Evolutionary conservation across 2,329 filamentous ascomycete genomes (phyloP).

Genomic region (Claviceps quebecensis): DNA sequence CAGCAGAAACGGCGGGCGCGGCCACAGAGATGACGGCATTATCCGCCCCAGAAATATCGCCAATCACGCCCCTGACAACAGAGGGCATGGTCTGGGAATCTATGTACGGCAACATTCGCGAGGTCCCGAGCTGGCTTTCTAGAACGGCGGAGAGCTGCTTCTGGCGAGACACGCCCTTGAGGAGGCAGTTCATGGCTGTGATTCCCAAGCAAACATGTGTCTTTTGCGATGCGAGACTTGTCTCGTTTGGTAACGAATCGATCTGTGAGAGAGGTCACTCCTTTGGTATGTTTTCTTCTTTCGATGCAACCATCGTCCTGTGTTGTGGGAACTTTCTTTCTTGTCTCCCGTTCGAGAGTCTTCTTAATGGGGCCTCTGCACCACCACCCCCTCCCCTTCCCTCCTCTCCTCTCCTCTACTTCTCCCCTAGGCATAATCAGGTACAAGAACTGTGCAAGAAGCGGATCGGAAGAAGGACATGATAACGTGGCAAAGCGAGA

Average conservation of each 20-base stretch:
- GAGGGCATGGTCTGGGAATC: slow-evolving; percentile 43
- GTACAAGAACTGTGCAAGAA: too few relatives aligned
- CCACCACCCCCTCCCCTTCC: not conserved
- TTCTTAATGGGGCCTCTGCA: too few relatives aligned
- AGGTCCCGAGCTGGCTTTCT: slow-evolving; percentile 27
- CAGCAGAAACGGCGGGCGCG: too few relatives aligned
- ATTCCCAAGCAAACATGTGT: slow-evolving; percentile 27
- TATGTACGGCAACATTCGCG: slow-evolving; percentile 40
- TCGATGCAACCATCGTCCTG: not conserved
- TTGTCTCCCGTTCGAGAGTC: too few relatives aligned
- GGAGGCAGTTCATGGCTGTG: slow-evolving; percentile 24
- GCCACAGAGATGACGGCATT: not conserved
- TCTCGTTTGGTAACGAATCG: slow-evolving; percentile 19
- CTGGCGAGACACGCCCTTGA: slow-evolving; percentile 15
- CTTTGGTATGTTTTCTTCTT: slow-evolving; percentile 21
- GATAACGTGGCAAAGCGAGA: too few relatives aligned
- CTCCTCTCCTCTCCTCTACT: not conserved
- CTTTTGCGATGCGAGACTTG: slow-evolving; percentile 29
- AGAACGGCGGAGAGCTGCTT: slow-evolving; percentile 8
- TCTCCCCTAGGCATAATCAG: too few relatives aligned
- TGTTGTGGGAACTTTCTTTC: too few relatives aligned
- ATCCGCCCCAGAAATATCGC: not conserved
- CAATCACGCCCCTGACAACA: slow-evolving; percentile 26
- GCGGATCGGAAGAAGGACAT: too few relatives aligned
- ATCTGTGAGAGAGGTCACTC: slow-evolving; percentile 25